A percentile compares a stretch with the other conserved stretches of the same genome.
phyloP scores from a whole-genome alignment of 208 protist genomes.

The Crithidia fasciculata region DNA sequence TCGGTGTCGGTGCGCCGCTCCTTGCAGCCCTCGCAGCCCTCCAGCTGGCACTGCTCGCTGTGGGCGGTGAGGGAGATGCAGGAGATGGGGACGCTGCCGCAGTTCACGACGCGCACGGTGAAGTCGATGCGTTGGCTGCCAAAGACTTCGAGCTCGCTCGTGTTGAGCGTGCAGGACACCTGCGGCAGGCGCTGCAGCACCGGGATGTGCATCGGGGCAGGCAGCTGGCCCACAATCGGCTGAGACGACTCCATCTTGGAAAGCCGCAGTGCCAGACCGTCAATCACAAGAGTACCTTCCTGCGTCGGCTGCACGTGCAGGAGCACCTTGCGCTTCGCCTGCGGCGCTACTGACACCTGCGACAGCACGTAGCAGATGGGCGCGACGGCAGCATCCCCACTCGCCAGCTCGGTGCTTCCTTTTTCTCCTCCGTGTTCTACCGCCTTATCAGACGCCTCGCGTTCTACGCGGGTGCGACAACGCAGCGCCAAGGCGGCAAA shows the following conservation, averaged over 20 bases:
- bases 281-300: constrained; percentile 65
- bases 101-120: constrained; percentile 74
- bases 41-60: constrained; percentile 81
- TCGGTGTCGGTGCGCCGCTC: constrained; percentile 49
- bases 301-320: constrained; percentile 75
- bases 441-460: not conserved
- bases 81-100: constrained; percentile 64
- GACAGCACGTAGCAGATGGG: constrained; percentile 74
- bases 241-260: constrained; percentile 42
- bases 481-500: constrained; percentile 64
- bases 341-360: constrained; percentile 54
- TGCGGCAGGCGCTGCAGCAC: constrained; percentile 80
- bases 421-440: not conserved
- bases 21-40: constrained; percentile 83
- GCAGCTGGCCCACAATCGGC: constrained; percentile 40
- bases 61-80: constrained; percentile 79
- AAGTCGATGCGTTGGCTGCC: constrained; percentile 76
- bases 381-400: constrained; percentile 12
- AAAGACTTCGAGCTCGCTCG: constrained; percentile 84
- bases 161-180: constrained; percentile 73
- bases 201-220: constrained; percentile 57
- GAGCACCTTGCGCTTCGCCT: constrained; percentile 49
- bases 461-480: constrained; percentile 36
- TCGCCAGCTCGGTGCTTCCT: not conserved
- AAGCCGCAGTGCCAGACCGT: constrained; percentile 63